Evolutionary conservation across 306 rosid genomes (phyloP).

Genomic region (Gastrolobium villosum): DNA sequence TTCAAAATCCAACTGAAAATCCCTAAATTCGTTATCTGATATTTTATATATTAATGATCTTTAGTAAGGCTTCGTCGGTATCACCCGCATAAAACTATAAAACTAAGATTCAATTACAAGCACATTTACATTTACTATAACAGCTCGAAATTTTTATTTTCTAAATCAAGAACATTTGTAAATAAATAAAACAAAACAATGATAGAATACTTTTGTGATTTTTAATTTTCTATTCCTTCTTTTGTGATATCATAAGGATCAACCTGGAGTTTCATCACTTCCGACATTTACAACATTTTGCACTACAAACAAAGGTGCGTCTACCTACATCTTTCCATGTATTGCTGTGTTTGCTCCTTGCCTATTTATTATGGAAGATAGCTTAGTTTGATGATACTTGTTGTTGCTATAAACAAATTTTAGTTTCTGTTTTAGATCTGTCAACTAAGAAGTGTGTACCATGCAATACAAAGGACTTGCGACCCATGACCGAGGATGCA

Average conservation of each 20-base stretch:
- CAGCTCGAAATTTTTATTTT: neutral
- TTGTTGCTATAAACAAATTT: neutral
- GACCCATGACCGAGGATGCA: conserved; percentile 73
- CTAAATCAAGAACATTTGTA: neutral
- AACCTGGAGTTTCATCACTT: conserved; percentile 3
- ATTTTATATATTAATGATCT: too few relatives aligned
- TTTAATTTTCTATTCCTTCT: neutral
- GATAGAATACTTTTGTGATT: neutral
- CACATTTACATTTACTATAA: too few relatives aligned
- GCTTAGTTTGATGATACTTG: conserved; percentile 7
- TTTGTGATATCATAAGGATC: neutral
- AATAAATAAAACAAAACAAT: neutral
- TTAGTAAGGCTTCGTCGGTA: too few relatives aligned
- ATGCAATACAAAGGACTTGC: conserved; percentile 70
- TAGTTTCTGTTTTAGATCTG: conserved; percentile 59
- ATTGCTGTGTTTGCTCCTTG: neutral
- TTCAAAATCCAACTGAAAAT: too few relatives aligned
- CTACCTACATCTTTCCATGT: neutral
- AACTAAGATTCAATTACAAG: too few relatives aligned
- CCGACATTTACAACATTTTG: neutral
- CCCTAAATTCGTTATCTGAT: too few relatives aligned
- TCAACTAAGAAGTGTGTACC: conserved; percentile 76
- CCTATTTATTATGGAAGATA: neutral
- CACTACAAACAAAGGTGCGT: conserved; percentile 26
- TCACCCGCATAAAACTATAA: too few relatives aligned